Base-by-base conservation (phyloP, 2,329 filamentous ascomycete genomes). In the Phyllosticta capitalensis region DNA sequence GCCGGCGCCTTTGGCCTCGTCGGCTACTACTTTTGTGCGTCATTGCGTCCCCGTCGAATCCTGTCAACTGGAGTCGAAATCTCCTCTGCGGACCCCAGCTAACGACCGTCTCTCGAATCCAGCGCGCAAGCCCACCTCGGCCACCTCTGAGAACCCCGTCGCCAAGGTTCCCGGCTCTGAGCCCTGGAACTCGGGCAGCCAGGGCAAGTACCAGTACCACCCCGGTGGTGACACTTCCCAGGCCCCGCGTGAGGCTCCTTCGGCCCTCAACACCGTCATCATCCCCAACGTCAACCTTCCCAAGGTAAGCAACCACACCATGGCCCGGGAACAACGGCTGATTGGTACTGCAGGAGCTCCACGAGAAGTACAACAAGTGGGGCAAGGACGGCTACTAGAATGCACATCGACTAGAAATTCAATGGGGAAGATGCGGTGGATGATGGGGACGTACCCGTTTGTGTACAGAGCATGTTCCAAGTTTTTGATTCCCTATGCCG, bases 321-420 rank as follows among this genome's bases (percentile, higher is more conserved):
- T 30, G 52, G 19, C n/a, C 19, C 30, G 26, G 52, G 5, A 12
- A 12, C 24, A 14, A 24, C 20, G 57, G 55, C 49, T 50, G 45
- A 59, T 52, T 49, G 17, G 19, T 10, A n/a, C 45, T 54, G 61
- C 69, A 95, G 90, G 83, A 87, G 70, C 84, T 96, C 65, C 94
- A 99, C 79, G 94, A 99, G 68, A 88, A 88, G 80, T 97, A 88
- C 85, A 99, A 99, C 89, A 99, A 99, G 83, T 97, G 90, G 85
- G 94, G 94, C 76, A 97, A 97, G 85, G 94, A 97, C 67, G 92
- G 90, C 67, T 97, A 88, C 78, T 73, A 68, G 52, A 57, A 33
- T 54, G 55, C n/a, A 19, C 38, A 45, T n/a, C 17, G 54, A 49
- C 51, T 58, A 51, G 55, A 61, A 52, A 48, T 45, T 52, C 54